phyloP scores from a whole-genome alignment of 148 eudicot species.

The Cornus florida region DNA sequence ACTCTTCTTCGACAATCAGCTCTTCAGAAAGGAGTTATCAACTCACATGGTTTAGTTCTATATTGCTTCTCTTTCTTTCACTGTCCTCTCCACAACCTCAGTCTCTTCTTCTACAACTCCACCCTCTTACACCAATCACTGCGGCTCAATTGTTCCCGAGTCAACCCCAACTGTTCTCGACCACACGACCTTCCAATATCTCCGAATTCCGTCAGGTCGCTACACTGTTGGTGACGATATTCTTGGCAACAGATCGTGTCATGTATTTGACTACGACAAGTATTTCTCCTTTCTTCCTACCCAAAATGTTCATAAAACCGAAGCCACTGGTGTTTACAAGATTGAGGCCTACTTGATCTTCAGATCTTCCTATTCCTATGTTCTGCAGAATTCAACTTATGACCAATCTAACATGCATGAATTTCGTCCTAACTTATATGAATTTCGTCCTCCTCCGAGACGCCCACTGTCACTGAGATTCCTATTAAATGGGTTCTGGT shows the following conservation, averaged over 20 bases:
- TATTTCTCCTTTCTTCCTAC: background rate
- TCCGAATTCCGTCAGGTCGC: background rate
- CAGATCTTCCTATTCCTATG: background rate
- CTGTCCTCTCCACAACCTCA: background rate
- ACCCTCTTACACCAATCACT: conserved; percentile 21
- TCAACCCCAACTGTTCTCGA: conserved; percentile 12
- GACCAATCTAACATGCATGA: background rate
- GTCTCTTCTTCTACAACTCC: conserved; percentile 9
- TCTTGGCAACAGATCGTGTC: background rate
- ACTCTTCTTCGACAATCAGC: background rate
- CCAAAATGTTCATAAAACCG: conserved; percentile 13
- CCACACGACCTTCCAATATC: background rate
- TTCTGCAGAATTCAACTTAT: background rate
- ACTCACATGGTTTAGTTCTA: background rate
- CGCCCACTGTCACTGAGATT: background rate
- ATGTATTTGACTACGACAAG: background rate
- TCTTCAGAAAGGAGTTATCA: background rate
- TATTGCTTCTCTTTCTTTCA: background rate
- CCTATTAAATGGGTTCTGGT: conserved; percentile 23
- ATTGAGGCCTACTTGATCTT: conserved; percentile 22
- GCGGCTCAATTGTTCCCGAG: conserved; percentile 28
- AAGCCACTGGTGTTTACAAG: conserved; percentile 17
- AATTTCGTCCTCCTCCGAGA: background rate
- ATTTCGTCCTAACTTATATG: background rate
- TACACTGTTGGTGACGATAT: conserved; percentile 26